A percentile compares a stretch with the other conserved stretches of the same genome.
These are phyloP conservation scores for Homolaphlyctis polyrhiza DNA, from an alignment of 371 early-diverging fungal genomes.

Conservation along the genomic window DNA sequence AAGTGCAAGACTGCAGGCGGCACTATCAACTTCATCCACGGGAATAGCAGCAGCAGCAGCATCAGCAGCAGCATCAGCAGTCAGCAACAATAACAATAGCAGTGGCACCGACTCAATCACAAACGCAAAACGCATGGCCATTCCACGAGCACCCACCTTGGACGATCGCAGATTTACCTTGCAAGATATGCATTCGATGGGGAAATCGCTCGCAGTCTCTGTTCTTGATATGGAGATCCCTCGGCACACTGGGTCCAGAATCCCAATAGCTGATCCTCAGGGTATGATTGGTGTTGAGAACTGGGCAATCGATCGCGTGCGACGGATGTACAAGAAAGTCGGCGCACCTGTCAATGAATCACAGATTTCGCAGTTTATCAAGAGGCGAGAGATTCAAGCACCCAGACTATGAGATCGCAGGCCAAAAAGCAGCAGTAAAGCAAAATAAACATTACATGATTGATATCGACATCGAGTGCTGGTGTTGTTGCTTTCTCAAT, in stretches of 20 bases:
- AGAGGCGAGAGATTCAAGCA: neutral
- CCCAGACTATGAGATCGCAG: neutral
- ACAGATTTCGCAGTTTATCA: neutral
- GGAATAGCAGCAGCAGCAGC: neutral
- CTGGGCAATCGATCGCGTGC: constrained; percentile 7
- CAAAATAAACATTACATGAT: too few relatives aligned
- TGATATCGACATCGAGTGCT: too few relatives aligned
- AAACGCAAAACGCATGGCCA: neutral
- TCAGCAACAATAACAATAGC: neutral
- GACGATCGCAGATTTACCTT: constrained; percentile 6
- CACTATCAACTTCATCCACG: neutral
- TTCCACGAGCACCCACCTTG: neutral
- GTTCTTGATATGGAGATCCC: constrained; percentile 3
- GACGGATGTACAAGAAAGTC: constrained; percentile 6
- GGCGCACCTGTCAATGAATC: neutral
- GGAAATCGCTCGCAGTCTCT: neutral
- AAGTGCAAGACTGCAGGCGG: neutral
- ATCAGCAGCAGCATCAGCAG: neutral
- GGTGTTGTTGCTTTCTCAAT: too few relatives aligned
- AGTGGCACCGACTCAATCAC: neutral
- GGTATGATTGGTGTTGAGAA: constrained; percentile 1
- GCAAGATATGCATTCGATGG: constrained; percentile 5
- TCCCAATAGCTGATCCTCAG: neutral
- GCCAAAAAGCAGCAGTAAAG: too few relatives aligned
- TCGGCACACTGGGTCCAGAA: neutral